phyloP scores from a whole-genome alignment of 371 early-diverging fungal species.

The Vairimorpha ceranae region DNA sequence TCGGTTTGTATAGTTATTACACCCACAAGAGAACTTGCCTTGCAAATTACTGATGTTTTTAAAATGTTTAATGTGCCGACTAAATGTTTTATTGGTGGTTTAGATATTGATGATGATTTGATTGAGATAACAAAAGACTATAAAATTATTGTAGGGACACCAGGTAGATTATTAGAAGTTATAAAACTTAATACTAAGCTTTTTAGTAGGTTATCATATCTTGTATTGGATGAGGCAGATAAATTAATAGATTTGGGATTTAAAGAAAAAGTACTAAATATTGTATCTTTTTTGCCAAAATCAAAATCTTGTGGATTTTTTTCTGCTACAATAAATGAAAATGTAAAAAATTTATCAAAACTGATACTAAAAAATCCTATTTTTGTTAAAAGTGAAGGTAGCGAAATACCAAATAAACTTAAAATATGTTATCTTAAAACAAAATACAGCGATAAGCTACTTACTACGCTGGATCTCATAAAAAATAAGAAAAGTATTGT shows the following conservation, averaged over 20 bases:
- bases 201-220: constrained; percentile 63
- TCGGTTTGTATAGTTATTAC: constrained; percentile 69
- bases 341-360: constrained; percentile 16
- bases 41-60: constrained; percentile 70
- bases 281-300: constrained; percentile 27
- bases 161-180: constrained; percentile 89
- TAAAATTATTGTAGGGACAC: constrained; percentile 84
- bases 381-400: constrained; percentile 14
- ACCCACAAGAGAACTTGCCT: constrained; percentile 89
- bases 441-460: constrained; percentile 24
- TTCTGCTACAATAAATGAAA: constrained; percentile 49
- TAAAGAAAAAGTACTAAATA: constrained; percentile 22
- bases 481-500: constrained; percentile 49
- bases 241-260: constrained; percentile 53
- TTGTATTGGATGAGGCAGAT: constrained; percentile 94
- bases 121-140: constrained; percentile 80
- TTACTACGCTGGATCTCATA: constrained; percentile 1
- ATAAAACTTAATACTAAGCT: constrained; percentile 68
- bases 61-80: constrained; percentile 68
- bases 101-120: constrained; percentile 83
- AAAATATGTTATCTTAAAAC: constrained; percentile 4
- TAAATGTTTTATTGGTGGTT: constrained; percentile 91
- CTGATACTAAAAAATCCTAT: constrained; percentile 21
- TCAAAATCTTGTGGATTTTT: constrained; percentile 30
- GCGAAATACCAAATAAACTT: constrained; percentile 27